Percentiles rank a stretch among this genome's conserved stretches.
These are phyloP conservation scores for Pholiota adiposa DNA, from an alignment of 1,284 basidiomycete genomes.

Conservation along the genomic window DNA sequence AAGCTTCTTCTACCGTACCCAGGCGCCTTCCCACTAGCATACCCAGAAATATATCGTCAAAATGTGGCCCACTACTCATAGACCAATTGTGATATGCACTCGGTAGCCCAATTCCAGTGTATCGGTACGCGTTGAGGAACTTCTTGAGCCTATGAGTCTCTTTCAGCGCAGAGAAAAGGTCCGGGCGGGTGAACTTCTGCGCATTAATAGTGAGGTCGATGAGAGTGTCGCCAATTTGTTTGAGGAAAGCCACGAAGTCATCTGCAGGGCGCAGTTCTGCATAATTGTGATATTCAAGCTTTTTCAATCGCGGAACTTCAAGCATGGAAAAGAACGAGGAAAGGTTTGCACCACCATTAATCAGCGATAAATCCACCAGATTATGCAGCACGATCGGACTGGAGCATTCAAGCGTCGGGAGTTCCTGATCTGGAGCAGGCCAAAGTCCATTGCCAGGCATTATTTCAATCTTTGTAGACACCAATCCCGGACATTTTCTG, in stretches of 20 bases:
- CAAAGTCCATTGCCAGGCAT: too few relatives aligned
- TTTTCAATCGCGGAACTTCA: neutral
- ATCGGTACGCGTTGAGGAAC: neutral
- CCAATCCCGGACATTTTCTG: neutral
- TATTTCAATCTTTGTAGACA: neutral
- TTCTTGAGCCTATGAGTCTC: neutral
- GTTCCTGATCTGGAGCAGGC: too few relatives aligned
- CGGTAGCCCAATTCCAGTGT: neutral
- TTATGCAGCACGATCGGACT: neutral
- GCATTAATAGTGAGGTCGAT: neutral
- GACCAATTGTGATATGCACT: neutral
- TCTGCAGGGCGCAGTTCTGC: neutral
- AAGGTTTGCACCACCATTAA: neutral
- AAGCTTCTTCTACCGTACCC: neutral
- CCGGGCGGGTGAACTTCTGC: neutral
- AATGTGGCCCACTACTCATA: neutral
- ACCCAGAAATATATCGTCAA: neutral
- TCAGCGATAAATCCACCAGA: neutral
- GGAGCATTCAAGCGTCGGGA: too few relatives aligned
- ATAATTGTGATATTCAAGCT: neutral
- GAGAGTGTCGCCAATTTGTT: neutral
- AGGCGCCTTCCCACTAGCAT: neutral
- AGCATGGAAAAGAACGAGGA: neutral
- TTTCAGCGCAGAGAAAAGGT: neutral
- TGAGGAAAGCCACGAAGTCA: neutral